Conservation (phyloP, 73 alveolate genomes). For the Durusdinium trenchii region DNA sequence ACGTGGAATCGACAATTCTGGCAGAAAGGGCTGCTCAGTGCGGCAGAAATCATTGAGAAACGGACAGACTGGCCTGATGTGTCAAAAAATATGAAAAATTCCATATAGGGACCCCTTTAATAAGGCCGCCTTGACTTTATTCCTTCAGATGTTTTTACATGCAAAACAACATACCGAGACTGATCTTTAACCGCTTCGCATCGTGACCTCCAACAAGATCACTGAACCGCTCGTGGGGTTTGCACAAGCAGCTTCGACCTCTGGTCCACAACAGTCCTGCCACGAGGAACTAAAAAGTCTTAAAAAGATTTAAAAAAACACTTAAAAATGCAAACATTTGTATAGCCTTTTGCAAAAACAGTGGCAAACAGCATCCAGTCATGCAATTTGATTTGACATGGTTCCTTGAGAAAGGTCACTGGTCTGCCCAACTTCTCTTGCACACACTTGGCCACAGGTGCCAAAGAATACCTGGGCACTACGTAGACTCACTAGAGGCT, state of each 20-base stretch:
- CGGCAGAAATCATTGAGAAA: neutral
- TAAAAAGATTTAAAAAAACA: no score
- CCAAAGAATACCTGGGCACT: conserved; percentile 97
- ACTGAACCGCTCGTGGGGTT: conserved; percentile 63
- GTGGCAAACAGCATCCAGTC: neutral
- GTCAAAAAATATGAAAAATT: neutral
- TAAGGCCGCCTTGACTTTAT: neutral
- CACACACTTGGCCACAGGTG: conserved; percentile 98
- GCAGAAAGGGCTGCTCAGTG: conserved; percentile 56
- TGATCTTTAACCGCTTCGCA: no score
- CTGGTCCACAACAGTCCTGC: conserved; percentile 77
- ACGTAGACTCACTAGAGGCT: neutral
- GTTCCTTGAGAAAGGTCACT: conserved; percentile 92
- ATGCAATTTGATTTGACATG: neutral
- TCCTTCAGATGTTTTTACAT: neutral
- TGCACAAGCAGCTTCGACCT: conserved; percentile 59
- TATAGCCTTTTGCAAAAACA: neutral
- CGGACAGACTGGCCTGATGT: neutral
- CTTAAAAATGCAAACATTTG: no score
- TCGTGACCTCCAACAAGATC: conserved; percentile 58
- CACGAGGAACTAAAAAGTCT: neutral
- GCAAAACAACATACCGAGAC: neutral
- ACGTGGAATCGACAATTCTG: conserved; percentile 98
- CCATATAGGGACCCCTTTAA: neutral
- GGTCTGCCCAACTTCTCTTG: conserved; percentile 97